Evolutionary conservation across 352 stramenopile genomes (phyloP), one percentile per base, ranked within the genome.

Genomic region (Phytophthora citricola): DNA sequence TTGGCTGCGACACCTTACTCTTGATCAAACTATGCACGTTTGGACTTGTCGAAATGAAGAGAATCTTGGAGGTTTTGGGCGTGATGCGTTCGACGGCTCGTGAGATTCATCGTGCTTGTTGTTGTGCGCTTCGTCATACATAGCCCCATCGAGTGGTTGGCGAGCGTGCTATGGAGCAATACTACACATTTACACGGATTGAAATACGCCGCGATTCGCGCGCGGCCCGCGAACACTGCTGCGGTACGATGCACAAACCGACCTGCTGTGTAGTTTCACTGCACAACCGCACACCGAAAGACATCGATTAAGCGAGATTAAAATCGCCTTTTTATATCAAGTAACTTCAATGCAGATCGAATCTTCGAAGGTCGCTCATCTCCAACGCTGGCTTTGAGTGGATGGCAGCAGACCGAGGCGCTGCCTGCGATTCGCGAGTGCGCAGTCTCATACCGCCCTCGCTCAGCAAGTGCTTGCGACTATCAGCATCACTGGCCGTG

Each of bases 221-320:
- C 17, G 17, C 17, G 17, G 17, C 17, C 17, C 17, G 4, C 24
- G 24, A 26, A 26, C 2, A 26, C 24, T 36, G 31, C 31, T 9
- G 31, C 31, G 1, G 10, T 8, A 36, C 14, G 31, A 26, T 26
- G 24, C 24, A 26, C 24, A 26, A 26, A 4, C 4, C 24, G 4
- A 26, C 24, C 24, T 26, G 24, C 24, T 32, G 29, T 6, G 7
- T 12, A 36, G 31, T 36, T 36, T 36, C 31, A 8, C 31, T 36
- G 31, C n/a, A 22, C 38, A 43, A 43, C 14, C 3, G 15, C 38
- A 43, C 38, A 43, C 38, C 38, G 38, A 43, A 43, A 43, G n/a
- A 20, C n/a, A 22, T 43, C 38, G 38, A 43, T 43, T 43, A 43
- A 43, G 38, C n/a, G 38, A 43, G 38, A 43, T 43, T 43, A 43